Percentiles rank a stretch among this genome's conserved stretches.
Conservation (phyloP, 192 early-diverging fungal genomes). For the Backusella circina region DNA sequence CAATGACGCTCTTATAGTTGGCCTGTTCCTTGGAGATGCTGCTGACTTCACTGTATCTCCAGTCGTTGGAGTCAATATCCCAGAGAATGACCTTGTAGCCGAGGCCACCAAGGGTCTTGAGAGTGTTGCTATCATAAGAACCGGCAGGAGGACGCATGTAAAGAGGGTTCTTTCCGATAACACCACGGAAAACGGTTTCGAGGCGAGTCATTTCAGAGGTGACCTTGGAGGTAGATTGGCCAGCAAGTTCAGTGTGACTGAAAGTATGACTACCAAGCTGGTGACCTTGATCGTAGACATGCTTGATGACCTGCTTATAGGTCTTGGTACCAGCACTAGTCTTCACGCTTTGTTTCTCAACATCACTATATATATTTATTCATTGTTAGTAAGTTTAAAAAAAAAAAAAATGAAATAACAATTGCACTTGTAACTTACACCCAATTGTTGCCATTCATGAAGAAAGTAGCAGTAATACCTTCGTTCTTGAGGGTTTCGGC, state of each 20-base stretch:
- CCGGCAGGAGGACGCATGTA: slow-evolving; percentile 56
- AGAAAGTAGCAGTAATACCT: slow-evolving; percentile 56
- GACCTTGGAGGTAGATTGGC: slow-evolving; percentile 4
- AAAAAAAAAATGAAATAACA: background rate
- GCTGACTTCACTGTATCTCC: slow-evolving; percentile 14
- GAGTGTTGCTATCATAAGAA: slow-evolving; percentile 15
- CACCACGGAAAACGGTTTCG: slow-evolving; percentile 6
- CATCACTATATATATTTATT: slow-evolving; percentile 7
- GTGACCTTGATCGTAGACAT: slow-evolving; percentile 17
- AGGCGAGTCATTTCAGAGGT: slow-evolving; percentile 15
- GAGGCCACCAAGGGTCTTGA: slow-evolving; percentile 24
- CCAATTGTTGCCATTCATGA: slow-evolving; percentile 62
- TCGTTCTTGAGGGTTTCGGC: slow-evolving; percentile 13
- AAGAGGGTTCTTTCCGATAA: slow-evolving; percentile 16
- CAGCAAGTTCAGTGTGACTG: slow-evolving; percentile 13
- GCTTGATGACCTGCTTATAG: slow-evolving; percentile 18
- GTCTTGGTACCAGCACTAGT: slow-evolving; percentile 9
- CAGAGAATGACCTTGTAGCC: slow-evolving; percentile 45
- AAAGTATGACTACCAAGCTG: slow-evolving; percentile 32
- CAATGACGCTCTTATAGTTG: slow-evolving; percentile 16
- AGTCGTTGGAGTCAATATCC: slow-evolving; percentile 43
- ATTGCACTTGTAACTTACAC: slow-evolving; percentile 24
- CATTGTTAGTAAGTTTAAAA: background rate
- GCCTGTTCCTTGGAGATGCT: slow-evolving; percentile 8
- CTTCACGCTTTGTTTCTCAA: slow-evolving; percentile 8